A percentile compares a stretch with the other conserved stretches of the same genome.
Evolutionary conservation across 2,329 filamentous ascomycete species (phyloP).

Genomic region (Claviceps sp.): DNA sequence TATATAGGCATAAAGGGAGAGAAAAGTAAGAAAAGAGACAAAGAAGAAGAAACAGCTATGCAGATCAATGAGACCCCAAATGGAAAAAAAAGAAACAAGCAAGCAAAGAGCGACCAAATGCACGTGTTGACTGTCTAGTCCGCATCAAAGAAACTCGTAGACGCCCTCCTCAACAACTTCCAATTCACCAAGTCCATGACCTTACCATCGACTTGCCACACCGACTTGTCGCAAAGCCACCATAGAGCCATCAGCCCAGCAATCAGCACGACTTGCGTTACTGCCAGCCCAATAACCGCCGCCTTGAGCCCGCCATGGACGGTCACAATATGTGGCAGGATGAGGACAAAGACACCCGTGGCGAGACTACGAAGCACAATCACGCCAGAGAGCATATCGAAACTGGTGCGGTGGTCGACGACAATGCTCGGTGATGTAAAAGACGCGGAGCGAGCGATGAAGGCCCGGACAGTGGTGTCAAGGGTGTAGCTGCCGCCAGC

Average conservation of each 20-base stretch:
- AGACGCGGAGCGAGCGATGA: slow-evolving; percentile 33
- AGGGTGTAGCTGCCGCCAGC: slow-evolving; percentile 28
- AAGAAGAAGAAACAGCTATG: neutral
- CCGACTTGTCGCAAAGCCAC: slow-evolving; percentile 27
- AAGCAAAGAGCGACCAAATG: neutral
- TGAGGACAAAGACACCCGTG: slow-evolving; percentile 30
- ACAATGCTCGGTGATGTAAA: slow-evolving; percentile 34
- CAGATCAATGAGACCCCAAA: neutral
- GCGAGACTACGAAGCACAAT: slow-evolving; percentile 26
- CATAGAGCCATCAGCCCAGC: slow-evolving; percentile 21
- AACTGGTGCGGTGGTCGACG: slow-evolving; percentile 30
- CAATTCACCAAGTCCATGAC: slow-evolving; percentile 34
- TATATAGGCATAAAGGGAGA: neutral
- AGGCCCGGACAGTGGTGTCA: slow-evolving; percentile 26
- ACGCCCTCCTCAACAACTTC: slow-evolving; percentile 27
- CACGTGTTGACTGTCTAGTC: slow-evolving; percentile 16
- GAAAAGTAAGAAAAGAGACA: neutral
- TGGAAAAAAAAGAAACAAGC: neutral
- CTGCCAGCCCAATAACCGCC: slow-evolving; percentile 27
- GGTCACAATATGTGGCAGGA: slow-evolving; percentile 24
- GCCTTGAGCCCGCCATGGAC: slow-evolving; percentile 21
- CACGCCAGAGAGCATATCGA: slow-evolving; percentile 34
- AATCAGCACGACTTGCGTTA: slow-evolving; percentile 27
- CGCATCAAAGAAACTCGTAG: slow-evolving; percentile 32
- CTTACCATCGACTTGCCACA: slow-evolving; percentile 30